Evolutionary conservation across 495 filamentous ascomycete genomes (phyloP).

Genomic region (Opeltia flavorubescens): DNA sequence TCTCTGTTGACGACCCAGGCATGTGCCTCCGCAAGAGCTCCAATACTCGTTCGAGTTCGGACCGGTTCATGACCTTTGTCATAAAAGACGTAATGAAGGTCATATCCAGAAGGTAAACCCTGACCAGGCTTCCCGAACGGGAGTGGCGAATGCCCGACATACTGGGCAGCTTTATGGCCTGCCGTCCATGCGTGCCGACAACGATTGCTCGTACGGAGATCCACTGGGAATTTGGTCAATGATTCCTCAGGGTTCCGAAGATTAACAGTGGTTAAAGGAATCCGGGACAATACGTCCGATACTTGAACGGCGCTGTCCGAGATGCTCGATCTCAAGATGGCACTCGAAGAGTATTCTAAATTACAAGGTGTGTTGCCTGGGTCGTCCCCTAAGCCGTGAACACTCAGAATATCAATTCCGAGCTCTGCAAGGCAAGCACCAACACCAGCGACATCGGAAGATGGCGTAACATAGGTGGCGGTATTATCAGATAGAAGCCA

Average conservation of each 20-base stretch:
- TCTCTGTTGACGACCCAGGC: no score
- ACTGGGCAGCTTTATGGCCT: neutral
- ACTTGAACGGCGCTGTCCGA: neutral
- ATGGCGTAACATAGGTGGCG: neutral
- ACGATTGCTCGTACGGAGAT: neutral
- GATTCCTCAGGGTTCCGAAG: neutral
- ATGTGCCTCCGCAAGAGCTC: no score
- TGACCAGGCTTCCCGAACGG: neutral
- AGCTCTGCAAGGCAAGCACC: neutral
- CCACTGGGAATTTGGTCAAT: neutral
- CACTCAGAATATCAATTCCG: neutral
- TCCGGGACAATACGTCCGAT: neutral
- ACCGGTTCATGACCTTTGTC: no score
- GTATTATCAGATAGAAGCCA: neutral
- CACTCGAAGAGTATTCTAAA: neutral
- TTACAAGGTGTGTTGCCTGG: neutral
- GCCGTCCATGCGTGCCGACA: neutral
- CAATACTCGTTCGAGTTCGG: no score
- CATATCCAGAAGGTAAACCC: neutral
- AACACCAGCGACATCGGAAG: neutral
- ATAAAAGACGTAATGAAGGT: neutral
- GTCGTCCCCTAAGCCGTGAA: neutral
- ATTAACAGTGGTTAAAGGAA: neutral
- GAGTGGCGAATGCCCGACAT: neutral
- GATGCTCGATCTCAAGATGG: neutral